Conservation (phyloP, 2,329 filamentous ascomycete genomes). For the Neofusicoccum umdonicola region DNA sequence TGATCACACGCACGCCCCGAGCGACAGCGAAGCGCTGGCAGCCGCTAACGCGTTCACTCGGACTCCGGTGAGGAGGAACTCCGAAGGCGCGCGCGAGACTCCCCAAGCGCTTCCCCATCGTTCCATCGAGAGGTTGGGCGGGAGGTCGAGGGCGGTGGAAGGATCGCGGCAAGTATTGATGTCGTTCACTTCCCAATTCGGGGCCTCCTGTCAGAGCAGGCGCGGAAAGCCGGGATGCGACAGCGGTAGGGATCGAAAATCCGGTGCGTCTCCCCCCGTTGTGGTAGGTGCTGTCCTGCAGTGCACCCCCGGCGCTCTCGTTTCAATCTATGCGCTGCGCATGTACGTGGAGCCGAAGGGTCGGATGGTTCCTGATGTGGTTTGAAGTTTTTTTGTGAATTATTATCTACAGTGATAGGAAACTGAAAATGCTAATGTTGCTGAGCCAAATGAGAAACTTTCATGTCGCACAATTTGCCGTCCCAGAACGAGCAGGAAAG, state of each 20-base stretch:
- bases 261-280: neutral
- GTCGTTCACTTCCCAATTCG: neutral
- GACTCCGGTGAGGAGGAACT: constrained; percentile 17
- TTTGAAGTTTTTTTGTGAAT: neutral
- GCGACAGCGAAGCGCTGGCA: neutral
- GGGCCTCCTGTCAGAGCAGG: neutral
- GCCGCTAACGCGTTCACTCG: neutral
- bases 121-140: neutral
- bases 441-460: neutral
- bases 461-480: constrained; percentile 12
- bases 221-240: neutral
- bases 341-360: neutral
- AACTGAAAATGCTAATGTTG: neutral
- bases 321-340: neutral
- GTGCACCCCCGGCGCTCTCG: too few species aligned
- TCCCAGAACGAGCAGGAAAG: constrained; percentile 1
- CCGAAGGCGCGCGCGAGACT: neutral
- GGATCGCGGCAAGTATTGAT: neutral
- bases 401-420: neutral
- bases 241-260: neutral
- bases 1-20: neutral
- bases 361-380: neutral
- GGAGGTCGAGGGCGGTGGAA: neutral
- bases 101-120: neutral
- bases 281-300: neutral